A percentile compares a stretch with the other conserved stretches of the same genome.
Conservation (phyloP, 1,284 basidiomycete species). For the Volvariella volvacea region DNA sequence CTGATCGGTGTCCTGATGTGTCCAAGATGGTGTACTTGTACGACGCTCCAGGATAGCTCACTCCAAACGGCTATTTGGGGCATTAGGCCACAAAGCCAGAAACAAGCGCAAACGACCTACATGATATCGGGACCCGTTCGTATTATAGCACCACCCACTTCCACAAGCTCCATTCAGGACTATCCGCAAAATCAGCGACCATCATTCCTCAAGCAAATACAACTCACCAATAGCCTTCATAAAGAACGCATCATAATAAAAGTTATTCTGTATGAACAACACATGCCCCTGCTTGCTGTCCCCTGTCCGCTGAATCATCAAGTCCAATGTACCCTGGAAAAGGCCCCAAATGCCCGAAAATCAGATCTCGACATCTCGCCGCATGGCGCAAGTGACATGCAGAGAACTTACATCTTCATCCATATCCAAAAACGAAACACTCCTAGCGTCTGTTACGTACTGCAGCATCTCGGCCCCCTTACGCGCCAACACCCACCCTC, state of each 20-base stretch:
- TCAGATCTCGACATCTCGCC: not conserved
- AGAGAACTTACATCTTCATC: slow-evolving; percentile 84
- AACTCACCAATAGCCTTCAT: slow-evolving; percentile 84
- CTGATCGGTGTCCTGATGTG: slow-evolving; percentile 83
- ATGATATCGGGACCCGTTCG: slow-evolving; percentile 63
- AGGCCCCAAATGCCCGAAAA: slow-evolving; percentile 7
- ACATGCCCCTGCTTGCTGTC: slow-evolving; percentile 56
- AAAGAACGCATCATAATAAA: slow-evolving; percentile 99
- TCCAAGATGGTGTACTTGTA: slow-evolving; percentile 98
- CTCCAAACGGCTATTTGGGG: slow-evolving; percentile 74
- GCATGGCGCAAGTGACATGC: not conserved
- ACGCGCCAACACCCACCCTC: slow-evolving; percentile 58
- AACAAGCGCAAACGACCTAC: slow-evolving; percentile 34
- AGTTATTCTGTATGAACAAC: slow-evolving; percentile 93
- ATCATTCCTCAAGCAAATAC: not conserved
- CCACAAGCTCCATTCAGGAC: slow-evolving; percentile 92
- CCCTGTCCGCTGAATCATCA: slow-evolving; percentile 84
- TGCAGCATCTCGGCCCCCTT: slow-evolving; percentile 63
- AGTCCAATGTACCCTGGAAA: slow-evolving; percentile 82
- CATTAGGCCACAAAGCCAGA: slow-evolving; percentile 8
- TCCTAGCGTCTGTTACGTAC: slow-evolving; percentile 70
- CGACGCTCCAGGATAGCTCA: slow-evolving; percentile 89
- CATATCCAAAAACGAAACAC: slow-evolving; percentile 83
- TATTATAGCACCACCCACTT: slow-evolving; percentile 65
- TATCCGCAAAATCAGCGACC: slow-evolving; percentile 21